These are phyloP conservation scores for Ramalina intermedia DNA, from an alignment of 495 filamentous ascomycete species.

Conservation along the genomic window DNA sequence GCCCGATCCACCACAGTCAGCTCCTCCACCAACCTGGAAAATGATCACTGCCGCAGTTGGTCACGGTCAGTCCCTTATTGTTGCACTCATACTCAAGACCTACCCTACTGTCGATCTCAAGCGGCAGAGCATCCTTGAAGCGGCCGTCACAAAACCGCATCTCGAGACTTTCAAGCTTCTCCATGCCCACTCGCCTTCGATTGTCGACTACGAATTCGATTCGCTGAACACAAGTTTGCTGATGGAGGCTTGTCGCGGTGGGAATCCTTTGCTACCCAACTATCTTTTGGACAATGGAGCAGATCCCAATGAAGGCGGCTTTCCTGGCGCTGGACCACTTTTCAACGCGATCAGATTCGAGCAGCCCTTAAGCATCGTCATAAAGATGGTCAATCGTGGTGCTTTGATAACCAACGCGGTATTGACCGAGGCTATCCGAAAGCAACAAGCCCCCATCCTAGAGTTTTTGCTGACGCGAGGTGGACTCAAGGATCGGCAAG, in stretches of 20 bases:
- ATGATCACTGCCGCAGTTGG: background rate
- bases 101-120: background rate
- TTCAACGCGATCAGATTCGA: background rate
- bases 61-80: background rate
- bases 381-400: background rate
- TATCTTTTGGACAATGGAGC: constrained; percentile 1
- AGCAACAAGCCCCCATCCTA: background rate
- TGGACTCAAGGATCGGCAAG: background rate
- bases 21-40: background rate
- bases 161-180: constrained; percentile 1
- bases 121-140: background rate
- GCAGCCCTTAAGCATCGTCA: background rate
- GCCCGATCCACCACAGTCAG: background rate
- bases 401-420: background rate
- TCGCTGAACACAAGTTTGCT: background rate
- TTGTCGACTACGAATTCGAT: background rate
- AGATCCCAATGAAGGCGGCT: constrained; percentile 1
- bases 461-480: background rate
- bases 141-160: background rate
- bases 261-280: background rate
- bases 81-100: no score
- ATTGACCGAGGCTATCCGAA: background rate
- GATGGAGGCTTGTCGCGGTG: constrained; percentile 2
- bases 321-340: background rate
- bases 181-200: background rate